Evolutionary conservation across 2,329 filamentous ascomycete genomes (phyloP).

Genomic region (Xylogone sp.): DNA sequence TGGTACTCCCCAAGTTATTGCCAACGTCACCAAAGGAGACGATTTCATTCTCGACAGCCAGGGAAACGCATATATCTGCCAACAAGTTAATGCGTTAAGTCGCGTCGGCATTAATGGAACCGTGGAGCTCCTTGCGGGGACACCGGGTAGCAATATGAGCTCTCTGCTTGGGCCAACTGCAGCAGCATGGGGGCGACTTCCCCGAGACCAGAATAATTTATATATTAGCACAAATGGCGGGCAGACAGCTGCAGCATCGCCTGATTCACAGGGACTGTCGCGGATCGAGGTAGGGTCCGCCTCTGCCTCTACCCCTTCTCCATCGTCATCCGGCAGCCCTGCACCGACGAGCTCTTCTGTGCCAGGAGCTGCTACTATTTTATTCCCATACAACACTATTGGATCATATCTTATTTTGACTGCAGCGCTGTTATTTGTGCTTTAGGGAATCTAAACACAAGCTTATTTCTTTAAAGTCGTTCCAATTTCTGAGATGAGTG

Average conservation of each 20-base stretch:
- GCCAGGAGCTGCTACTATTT: too few species aligned
- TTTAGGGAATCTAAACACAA: too few species aligned
- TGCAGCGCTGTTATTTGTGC: too few species aligned
- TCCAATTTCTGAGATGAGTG: too few species aligned
- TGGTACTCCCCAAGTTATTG: conserved; percentile 1
- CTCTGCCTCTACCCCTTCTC: neutral
- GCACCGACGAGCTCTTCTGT: too few species aligned
- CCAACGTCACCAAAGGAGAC: neutral
- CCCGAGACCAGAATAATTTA: conserved; percentile 10
- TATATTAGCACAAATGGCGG: conserved; percentile 10
- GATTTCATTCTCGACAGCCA: conserved; percentile 6
- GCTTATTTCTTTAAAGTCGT: too few species aligned
- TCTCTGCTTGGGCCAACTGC: conserved; percentile 8
- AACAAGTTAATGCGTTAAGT: neutral
- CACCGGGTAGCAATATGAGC: neutral
- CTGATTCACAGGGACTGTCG: neutral
- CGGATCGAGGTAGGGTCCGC: neutral
- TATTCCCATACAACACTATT: too few species aligned
- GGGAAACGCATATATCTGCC: conserved; percentile 3
- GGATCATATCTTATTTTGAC: too few species aligned
- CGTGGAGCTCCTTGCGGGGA: conserved; percentile 2
- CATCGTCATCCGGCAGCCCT: neutral
- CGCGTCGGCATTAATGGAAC: conserved; percentile 4
- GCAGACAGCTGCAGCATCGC: neutral
- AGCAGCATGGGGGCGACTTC: conserved; percentile 9